phyloP scores from a whole-genome alignment of 208 protist genomes.

The Trypanosoma melophagium region DNA sequence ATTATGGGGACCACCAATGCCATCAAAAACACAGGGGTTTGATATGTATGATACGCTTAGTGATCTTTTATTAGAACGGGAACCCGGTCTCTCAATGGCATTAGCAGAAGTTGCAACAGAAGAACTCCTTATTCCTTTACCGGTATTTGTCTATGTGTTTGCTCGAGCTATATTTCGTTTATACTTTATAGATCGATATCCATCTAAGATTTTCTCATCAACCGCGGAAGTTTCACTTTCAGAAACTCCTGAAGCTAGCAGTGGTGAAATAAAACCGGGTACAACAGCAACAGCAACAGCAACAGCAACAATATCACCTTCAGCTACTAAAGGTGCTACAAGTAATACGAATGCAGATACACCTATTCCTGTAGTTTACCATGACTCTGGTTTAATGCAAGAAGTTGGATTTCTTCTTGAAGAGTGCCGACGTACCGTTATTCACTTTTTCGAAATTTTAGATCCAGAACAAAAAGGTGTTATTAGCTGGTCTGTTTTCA shows the following conservation, averaged over 20 bases:
- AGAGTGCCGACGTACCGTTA: constrained; percentile 44
- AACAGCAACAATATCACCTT: background rate
- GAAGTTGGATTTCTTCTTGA: constrained; percentile 23
- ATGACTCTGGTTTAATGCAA: constrained; percentile 3
- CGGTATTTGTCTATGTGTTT: constrained; percentile 76
- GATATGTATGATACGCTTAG: constrained; percentile 24
- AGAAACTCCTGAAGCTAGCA: background rate
- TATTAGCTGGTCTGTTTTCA: constrained; percentile 69
- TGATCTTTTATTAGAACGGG: background rate
- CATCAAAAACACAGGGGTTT: constrained; percentile 12
- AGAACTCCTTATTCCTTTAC: constrained; percentile 40
- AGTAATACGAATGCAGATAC: background rate
- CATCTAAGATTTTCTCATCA: constrained; percentile 37
- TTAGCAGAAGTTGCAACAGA: constrained; percentile 12
- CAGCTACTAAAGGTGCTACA: background rate
- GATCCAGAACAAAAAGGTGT: constrained; percentile 65
- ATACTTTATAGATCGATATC: constrained; percentile 55
- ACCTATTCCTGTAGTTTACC: background rate
- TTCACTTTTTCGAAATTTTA: constrained; percentile 55
- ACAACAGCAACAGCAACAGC: background rate
- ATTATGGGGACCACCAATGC: constrained; percentile 13
- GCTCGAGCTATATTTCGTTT: constrained; percentile 65
- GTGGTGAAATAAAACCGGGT: background rate
- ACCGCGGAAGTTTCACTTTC: background rate
- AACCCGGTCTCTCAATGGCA: background rate